These are phyloP conservation scores for Pseudocercospora fuligena DNA, from an alignment of 2,329 filamentous ascomycete species.

Conservation along the genomic window DNA sequence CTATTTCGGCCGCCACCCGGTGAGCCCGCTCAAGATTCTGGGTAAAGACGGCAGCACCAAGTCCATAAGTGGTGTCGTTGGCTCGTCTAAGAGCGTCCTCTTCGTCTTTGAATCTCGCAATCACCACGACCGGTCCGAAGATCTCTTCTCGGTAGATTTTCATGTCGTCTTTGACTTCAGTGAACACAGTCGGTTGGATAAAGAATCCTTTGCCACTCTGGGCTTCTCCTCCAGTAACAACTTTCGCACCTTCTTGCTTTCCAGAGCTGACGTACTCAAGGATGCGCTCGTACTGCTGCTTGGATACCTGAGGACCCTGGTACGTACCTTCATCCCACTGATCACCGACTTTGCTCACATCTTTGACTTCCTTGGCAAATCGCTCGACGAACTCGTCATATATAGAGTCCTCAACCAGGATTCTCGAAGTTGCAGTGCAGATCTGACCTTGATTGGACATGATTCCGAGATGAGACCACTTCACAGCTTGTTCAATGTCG, in stretches of 20 bases:
- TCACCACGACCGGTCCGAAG: constrained; percentile 67
- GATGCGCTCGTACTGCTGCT: constrained; percentile 70
- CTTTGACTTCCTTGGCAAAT: constrained; percentile 65
- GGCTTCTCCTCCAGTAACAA: constrained; percentile 32
- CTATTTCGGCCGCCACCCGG: constrained; percentile 56
- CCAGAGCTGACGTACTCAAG: constrained; percentile 72
- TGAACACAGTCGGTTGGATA: constrained; percentile 27
- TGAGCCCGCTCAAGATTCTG: constrained; percentile 65
- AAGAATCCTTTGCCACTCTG: constrained; percentile 34
- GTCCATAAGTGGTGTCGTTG: constrained; percentile 65
- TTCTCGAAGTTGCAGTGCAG: constrained; percentile 63
- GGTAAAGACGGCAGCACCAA: constrained; percentile 67
- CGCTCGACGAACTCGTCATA: constrained; percentile 67
- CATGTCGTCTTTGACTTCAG: constrained; percentile 32
- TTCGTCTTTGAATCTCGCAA: constrained; percentile 63
- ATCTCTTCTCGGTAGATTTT: constrained; percentile 59
- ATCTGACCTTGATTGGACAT: constrained; percentile 65
- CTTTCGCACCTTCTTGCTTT: constrained; percentile 49
- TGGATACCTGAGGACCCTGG: constrained; percentile 76
- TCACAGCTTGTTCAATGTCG: constrained; percentile 65
- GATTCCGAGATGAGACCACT: constrained; percentile 67
- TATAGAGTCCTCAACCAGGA: constrained; percentile 61
- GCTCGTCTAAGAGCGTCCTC: constrained; percentile 59
- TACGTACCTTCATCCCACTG: constrained; percentile 72
- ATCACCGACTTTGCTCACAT: constrained; percentile 66